Conservation (phyloP, 73 alveolate genomes). For the Stentor coeruleus region DNA sequence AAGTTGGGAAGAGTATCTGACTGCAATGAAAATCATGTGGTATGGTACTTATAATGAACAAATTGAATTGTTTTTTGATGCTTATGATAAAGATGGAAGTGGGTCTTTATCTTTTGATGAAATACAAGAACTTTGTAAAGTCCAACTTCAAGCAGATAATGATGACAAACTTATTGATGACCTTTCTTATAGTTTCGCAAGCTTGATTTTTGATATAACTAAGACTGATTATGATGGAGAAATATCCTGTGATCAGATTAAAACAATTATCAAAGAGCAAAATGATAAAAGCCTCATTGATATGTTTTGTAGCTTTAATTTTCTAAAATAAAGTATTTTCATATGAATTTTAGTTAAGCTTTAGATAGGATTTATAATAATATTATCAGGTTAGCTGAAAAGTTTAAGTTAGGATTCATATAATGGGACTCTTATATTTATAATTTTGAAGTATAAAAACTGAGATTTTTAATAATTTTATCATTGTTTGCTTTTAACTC, state of each 20-base stretch:
- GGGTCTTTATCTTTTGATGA: neutral
- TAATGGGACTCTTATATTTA: no score
- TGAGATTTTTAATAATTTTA: no score
- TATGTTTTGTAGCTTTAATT: neutral
- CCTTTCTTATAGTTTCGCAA: neutral
- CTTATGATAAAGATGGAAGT: neutral
- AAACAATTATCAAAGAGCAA: neutral
- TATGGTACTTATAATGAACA: neutral
- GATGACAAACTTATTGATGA: neutral
- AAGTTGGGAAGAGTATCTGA: neutral
- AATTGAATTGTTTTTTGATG: neutral
- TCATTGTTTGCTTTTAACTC: no score
- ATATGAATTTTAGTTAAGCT: no score
- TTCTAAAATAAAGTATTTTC: no score
- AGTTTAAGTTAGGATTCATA: no score
- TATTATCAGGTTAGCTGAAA: no score
- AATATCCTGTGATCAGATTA: neutral
- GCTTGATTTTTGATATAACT: neutral
- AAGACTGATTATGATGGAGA: neutral
- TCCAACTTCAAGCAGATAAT: neutral
- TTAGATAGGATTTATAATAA: no score
- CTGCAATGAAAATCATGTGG: neutral
- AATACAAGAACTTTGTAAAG: neutral
- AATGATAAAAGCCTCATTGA: neutral
- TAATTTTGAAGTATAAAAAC: no score